Percentiles rank a stretch among this genome's conserved stretches.
Conservation (phyloP, 176 grass and related monocot species). For the Cymbopogon citratus region DNA sequence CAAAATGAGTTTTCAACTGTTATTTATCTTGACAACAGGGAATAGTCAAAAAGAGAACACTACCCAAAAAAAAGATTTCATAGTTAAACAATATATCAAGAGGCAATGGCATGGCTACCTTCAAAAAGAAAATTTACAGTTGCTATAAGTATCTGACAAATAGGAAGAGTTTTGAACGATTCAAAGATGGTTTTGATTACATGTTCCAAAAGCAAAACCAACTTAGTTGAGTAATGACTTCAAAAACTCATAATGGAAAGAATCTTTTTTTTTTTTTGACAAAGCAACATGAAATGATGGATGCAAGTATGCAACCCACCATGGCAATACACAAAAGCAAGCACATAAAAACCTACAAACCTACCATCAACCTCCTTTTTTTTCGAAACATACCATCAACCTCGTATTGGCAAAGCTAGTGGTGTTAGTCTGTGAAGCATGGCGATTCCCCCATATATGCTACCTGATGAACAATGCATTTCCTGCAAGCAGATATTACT, state of each 20-base stretch:
- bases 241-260: too few species aligned
- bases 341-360: too few species aligned
- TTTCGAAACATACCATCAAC: background rate
- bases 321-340: too few species aligned
- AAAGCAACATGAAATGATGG: too few species aligned
- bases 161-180: background rate
- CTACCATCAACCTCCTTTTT: too few species aligned
- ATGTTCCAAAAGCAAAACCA: background rate
- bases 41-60: background rate
- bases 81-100: background rate
- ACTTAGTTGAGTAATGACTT: too few species aligned
- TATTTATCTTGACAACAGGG: background rate
- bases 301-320: too few species aligned
- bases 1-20: background rate
- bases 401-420: background rate
- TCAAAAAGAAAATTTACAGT: background rate
- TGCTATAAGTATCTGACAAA: background rate
- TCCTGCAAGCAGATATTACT: too few species aligned
- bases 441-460: background rate
- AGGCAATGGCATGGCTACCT: background rate
- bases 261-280: too few species aligned
- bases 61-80: background rate
- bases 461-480: background rate
- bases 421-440: background rate
- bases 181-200: background rate